Evolutionary conservation across 352 stramenopile species (phyloP), one percentile per base, ranked within the genome.

Genomic region (Blastocystis hominis): DNA sequence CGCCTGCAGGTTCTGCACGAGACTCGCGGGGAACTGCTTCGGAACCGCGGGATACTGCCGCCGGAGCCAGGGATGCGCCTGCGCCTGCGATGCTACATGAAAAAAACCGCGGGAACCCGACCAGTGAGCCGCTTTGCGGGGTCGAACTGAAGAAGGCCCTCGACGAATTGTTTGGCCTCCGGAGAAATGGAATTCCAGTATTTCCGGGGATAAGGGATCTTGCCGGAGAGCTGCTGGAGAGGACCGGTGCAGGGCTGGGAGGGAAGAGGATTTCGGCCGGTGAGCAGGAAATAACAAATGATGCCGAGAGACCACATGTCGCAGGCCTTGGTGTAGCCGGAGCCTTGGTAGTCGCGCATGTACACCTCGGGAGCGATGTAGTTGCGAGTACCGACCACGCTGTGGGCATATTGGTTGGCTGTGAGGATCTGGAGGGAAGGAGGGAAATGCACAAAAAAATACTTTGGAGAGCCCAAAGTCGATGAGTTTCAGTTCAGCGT

Each of bases 401-500:
- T 86, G 63, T 86, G 59, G 5, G 63, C 77, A 46, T 80, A 80
- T 9, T 80, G 42, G 20, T 24, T 68, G 10, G 20, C 10, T 3
- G 20, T 68, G 10, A 68, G 30, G 30, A 68, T 24, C 59, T 68
- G 34, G 59, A n/a, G 34, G 59, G 15, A 38, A 68, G 30, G 34
- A 17, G 59, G 36, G 53, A 62, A n/a, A 30, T 30, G 24, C 24
- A 30, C 17, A 13, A 1, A 50, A 70, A 38, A 62, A 44, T 46
- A 86, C 34, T 47, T 88, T 88, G 42, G 36, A 66, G 34, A 88
- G 68, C 1, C 79, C 79, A 46, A 88, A 88, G 42, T 88, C 79
- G 44, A 88, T 86, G 0, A 88, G 56, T 38, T 88, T 88, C 17
- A 88, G 38, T 42, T 88, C 79, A 5, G 76, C 46, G 38, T 88